phyloP scores from a whole-genome alignment of 1,284 basidiomycete genomes.

The Cutaneotrichosporon dermatis region DNA sequence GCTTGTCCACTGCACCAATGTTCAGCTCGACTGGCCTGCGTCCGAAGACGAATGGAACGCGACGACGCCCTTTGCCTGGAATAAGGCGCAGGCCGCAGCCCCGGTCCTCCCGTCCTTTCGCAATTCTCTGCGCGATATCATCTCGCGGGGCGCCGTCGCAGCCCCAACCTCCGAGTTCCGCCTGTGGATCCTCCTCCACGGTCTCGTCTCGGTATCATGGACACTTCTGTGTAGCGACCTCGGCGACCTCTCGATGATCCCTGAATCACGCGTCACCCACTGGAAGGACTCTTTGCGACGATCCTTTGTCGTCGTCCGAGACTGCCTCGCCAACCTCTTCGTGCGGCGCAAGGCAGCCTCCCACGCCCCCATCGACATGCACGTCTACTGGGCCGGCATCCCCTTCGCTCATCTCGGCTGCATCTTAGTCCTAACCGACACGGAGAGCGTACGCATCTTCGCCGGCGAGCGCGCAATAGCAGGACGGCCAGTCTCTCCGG shows the following conservation, averaged over 20 bases:
- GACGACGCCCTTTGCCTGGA: slow-evolving; percentile 7
- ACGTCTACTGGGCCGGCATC: slow-evolving; percentile 21
- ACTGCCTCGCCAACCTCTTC: neutral
- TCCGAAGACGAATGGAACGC: slow-evolving; percentile 17
- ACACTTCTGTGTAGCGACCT: slow-evolving; percentile 29
- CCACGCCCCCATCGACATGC: slow-evolving; percentile 1
- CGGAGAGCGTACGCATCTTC: slow-evolving; percentile 21
- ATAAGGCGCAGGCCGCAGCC: neutral
- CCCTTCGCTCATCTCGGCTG: slow-evolving; percentile 24
- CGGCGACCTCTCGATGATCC: slow-evolving; percentile 27
- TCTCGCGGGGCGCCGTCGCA: slow-evolving; percentile 18
- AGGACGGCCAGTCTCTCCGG: slow-evolving; percentile 12
- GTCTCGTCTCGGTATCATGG: slow-evolving; percentile 24
- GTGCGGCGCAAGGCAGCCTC: neutral
- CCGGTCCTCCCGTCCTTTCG: slow-evolving; percentile 8
- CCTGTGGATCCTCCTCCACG: slow-evolving; percentile 27
- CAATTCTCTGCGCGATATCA: slow-evolving; percentile 19
- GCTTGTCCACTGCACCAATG: slow-evolving; percentile 7
- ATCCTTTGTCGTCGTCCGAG: slow-evolving; percentile 18
- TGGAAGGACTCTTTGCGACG: slow-evolving; percentile 23
- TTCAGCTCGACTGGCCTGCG: slow-evolving; percentile 8
- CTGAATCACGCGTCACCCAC: slow-evolving; percentile 12
- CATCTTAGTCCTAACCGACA: slow-evolving; percentile 17
- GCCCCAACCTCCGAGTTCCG: slow-evolving; percentile 4
- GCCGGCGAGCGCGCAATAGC: slow-evolving; percentile 26